Conservation (phyloP, 352 stramenopile genomes). For the Globisporangium mamillatum region DNA sequence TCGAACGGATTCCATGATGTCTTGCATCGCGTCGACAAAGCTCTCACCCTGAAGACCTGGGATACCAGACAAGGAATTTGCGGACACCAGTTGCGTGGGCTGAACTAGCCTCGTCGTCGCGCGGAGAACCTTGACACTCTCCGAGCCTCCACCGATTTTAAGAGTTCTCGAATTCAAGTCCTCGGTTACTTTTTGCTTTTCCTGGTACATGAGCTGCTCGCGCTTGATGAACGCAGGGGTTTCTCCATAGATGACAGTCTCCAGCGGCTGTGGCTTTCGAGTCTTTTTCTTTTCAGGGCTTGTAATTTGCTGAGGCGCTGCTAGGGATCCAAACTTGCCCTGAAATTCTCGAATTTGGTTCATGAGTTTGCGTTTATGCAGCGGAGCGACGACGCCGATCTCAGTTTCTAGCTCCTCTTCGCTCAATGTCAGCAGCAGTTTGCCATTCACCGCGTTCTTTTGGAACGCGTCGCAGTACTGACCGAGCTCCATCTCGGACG, state of each 20-base stretch:
- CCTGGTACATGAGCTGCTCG: conserved; percentile 34
- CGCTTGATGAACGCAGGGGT: conserved; percentile 39
- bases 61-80: neutral
- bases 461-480: conserved; percentile 37
- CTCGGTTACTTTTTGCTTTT: conserved; percentile 21
- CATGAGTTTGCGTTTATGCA: conserved; percentile 50
- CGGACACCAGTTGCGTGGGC: neutral
- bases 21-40: conserved; percentile 25
- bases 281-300: conserved; percentile 12
- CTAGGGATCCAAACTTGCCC: conserved; percentile 27
- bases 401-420: conserved; percentile 36
- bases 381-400: conserved; percentile 26
- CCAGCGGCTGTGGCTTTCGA: conserved; percentile 3
- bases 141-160: neutral
- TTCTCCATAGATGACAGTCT: conserved; percentile 17
- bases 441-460: conserved; percentile 41
- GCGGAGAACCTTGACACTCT: conserved; percentile 5
- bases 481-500: conserved; percentile 40
- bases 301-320: neutral
- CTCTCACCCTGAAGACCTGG: conserved; percentile 13
- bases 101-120: conserved; percentile 8
- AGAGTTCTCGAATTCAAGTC: neutral
- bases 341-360: conserved; percentile 40
- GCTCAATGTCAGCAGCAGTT: conserved; percentile 39
- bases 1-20: conserved; percentile 19